phyloP scores from a whole-genome alignment of 2,329 filamentous ascomycete species.

The Calonectria ilicicola region DNA sequence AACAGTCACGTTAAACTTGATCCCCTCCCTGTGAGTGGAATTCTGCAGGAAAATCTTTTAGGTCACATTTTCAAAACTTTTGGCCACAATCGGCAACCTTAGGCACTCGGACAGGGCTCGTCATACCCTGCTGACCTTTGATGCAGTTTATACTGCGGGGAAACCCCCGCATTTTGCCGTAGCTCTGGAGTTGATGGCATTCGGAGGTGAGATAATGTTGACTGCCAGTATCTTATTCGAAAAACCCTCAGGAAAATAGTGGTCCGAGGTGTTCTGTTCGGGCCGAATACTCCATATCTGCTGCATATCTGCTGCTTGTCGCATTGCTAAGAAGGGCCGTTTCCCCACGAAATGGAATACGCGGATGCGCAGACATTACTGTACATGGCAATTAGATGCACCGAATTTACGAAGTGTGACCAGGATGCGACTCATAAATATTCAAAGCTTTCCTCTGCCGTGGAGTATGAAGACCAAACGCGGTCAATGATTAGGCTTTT shows the following conservation, averaged over 20 bases:
- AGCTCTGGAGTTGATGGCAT: background rate
- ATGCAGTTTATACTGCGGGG: background rate
- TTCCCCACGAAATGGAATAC: background rate
- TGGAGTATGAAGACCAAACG: background rate
- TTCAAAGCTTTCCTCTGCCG: background rate
- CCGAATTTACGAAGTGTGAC: background rate
- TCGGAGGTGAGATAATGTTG: background rate
- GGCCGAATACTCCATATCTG: background rate
- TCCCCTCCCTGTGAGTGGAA: background rate
- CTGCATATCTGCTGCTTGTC: background rate
- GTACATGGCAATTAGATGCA: background rate
- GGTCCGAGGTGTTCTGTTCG: background rate
- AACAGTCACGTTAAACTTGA: background rate
- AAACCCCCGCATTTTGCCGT: background rate
- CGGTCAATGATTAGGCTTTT: background rate
- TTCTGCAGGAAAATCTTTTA: too few relatives aligned
- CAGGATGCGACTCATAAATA: background rate
- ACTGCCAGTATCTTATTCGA: background rate
- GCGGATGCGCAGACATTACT: background rate
- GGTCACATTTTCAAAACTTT: background rate
- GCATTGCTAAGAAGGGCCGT: background rate
- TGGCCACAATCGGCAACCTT: background rate
- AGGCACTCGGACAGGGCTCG: background rate
- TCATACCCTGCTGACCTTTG: background rate
- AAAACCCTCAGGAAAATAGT: background rate